phyloP scores from a whole-genome alignment of 768 basidiomycete genomes.

The Pulveroboletus frians region DNA sequence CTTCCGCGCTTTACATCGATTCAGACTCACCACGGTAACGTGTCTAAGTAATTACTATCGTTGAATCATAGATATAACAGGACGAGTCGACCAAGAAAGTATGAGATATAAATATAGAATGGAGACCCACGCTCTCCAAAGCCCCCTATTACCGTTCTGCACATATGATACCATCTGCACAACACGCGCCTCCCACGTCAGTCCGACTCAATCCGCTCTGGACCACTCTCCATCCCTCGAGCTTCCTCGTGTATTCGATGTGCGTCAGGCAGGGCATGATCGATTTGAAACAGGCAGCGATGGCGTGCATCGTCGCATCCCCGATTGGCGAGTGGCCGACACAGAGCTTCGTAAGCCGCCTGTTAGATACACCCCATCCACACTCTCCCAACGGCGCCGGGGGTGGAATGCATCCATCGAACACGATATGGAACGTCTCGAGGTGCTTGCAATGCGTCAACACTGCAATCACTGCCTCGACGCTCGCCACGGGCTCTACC shows the following conservation, averaged over 20 bases:
- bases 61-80: too few species aligned
- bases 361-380: slow-evolving; percentile 8
- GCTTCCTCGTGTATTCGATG: background rate
- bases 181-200: too few species aligned
- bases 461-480: slow-evolving; percentile 12
- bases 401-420: slow-evolving; percentile 11
- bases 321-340: slow-evolving; percentile 18
- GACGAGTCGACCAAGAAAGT: too few species aligned
- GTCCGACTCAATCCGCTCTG: background rate
- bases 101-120: too few species aligned
- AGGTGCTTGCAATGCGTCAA: slow-evolving; percentile 10
- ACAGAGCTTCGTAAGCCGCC: slow-evolving; percentile 5
- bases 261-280: slow-evolving; percentile 11
- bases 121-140: too few species aligned
- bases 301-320: background rate
- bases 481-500: slow-evolving; percentile 4
- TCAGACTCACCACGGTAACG: too few species aligned
- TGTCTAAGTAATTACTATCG: too few species aligned
- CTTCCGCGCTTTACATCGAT: too few species aligned
- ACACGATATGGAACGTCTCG: slow-evolving; percentile 14
- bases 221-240: slow-evolving; percentile 7
- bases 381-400: background rate
- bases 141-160: too few species aligned
- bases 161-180: too few species aligned
- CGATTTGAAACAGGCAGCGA: slow-evolving; percentile 11